Percentiles rank a stretch among this genome's conserved stretches.
Conservation (phyloP, 768 basidiomycete genomes). For the Russula griseocarnosa region DNA sequence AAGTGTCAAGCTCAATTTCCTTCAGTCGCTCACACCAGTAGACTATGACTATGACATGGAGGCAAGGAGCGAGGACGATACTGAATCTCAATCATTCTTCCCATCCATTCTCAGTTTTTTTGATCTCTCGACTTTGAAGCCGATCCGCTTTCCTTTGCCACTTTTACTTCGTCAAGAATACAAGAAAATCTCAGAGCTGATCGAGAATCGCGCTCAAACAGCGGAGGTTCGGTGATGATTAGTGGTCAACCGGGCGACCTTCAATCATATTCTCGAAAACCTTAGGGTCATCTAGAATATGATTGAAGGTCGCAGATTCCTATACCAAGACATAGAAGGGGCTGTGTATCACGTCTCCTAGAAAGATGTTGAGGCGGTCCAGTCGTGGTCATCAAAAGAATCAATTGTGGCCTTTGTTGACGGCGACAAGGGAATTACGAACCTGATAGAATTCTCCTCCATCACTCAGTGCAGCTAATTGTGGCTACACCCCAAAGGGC, state of each 20-base stretch:
- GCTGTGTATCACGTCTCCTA: too few species aligned
- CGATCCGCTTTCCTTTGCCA: not conserved
- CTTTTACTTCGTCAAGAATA: too few species aligned
- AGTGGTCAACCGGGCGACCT: constrained; percentile 3
- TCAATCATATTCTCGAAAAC: too few species aligned
- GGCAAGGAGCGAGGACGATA: not conserved
- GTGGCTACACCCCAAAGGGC: too few species aligned
- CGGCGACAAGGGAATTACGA: too few species aligned
- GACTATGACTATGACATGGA: not conserved
- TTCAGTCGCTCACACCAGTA: not conserved
- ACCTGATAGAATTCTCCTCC: too few species aligned
- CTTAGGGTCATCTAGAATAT: not conserved
- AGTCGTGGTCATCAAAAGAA: too few species aligned
- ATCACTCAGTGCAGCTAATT: too few species aligned
- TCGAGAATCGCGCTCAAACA: not conserved
- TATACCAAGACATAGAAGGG: too few species aligned
- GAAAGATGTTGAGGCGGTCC: too few species aligned
- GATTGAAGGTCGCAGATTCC: too few species aligned
- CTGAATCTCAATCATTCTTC: not conserved
- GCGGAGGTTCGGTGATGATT: not conserved
- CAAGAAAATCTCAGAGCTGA: not conserved
- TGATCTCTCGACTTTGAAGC: not conserved
- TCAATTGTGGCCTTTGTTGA: too few species aligned
- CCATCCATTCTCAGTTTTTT: not conserved
- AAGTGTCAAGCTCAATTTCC: not conserved